Conservation (phyloP, 306 rosid genomes). For the Sicyos baderoa region DNA sequence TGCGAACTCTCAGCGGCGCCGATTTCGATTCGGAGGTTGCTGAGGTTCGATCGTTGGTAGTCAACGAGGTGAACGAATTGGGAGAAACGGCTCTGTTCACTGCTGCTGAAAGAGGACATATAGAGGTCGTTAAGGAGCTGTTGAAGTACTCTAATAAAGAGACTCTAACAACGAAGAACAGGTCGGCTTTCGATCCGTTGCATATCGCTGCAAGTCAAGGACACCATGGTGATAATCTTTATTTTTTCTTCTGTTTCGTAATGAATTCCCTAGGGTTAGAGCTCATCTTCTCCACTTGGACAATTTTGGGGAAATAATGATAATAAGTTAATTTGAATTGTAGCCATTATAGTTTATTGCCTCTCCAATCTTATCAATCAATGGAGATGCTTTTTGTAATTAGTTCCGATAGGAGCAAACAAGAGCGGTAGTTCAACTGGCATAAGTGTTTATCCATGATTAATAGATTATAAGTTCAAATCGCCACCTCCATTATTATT, state of each 20-base stretch:
- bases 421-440: no score
- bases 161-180: constrained; percentile 57
- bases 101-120: constrained; percentile 80
- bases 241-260: neutral
- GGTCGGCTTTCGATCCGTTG: constrained; percentile 65
- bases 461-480: no score
- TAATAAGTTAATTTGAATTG: neutral
- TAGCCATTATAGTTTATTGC: no score
- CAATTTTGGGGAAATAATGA: neutral
- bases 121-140: constrained; percentile 77
- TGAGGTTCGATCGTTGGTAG: constrained; percentile 74
- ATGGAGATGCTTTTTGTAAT: no score
- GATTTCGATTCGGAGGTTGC: constrained; percentile 69
- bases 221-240: constrained; percentile 52
- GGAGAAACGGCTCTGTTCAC: constrained; percentile 81
- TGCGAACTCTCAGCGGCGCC: constrained; percentile 50
- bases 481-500: no score
- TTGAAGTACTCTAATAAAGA: constrained; percentile 54
- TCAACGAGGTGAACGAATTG: constrained; percentile 81
- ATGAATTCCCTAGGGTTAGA: no score
- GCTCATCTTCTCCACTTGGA: neutral
- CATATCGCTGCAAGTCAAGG: constrained; percentile 90
- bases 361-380: no score
- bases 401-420: no score
- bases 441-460: no score